Conservation (phyloP, 441 rosid genomes). For the Raphanus hybrid region DNA sequence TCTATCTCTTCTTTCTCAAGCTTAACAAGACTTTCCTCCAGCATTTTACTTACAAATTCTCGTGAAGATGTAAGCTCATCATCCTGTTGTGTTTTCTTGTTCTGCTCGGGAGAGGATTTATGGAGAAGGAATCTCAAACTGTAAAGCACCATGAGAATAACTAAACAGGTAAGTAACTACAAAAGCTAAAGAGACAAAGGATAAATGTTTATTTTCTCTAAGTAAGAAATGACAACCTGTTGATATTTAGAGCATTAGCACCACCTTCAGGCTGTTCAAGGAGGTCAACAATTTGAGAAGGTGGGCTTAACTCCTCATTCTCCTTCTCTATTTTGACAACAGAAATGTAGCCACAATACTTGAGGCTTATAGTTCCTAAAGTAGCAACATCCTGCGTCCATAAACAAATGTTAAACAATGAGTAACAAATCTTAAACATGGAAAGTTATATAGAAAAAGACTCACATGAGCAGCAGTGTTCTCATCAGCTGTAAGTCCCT, state of each 20-base stretch:
- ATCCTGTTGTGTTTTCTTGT: constrained; percentile 52
- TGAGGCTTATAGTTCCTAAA: constrained; percentile 62
- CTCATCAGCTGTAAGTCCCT: constrained; percentile 79
- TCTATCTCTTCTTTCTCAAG: constrained; percentile 62
- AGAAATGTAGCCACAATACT: constrained; percentile 71
- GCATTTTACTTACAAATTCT: constrained; percentile 61
- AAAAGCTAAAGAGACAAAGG: constrained; percentile 25
- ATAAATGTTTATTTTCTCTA: neutral
- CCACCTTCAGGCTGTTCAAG: constrained; percentile 81
- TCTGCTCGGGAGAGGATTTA: constrained; percentile 56
- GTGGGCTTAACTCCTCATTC: constrained; percentile 46
- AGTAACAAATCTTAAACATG: constrained; percentile 4
- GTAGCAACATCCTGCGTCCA: constrained; percentile 61
- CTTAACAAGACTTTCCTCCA: constrained; percentile 68
- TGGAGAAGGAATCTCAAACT: constrained; percentile 77
- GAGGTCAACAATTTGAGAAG: constrained; percentile 54
- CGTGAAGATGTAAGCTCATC: constrained; percentile 70
- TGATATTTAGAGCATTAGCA: constrained; percentile 73
- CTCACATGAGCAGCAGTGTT: constrained; percentile 75
- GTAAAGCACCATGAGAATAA: constrained; percentile 41
- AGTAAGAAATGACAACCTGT: constrained; percentile 51
- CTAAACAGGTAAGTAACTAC: constrained; percentile 20
- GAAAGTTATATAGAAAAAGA: constrained; percentile 6
- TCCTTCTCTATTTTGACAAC: constrained; percentile 43
- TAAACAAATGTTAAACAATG: constrained; percentile 28